Evolutionary conservation across 805 yeast species (phyloP), one percentile per base, ranked within the genome.

Genomic region (Metschnikowia bowlesiae): DNA sequence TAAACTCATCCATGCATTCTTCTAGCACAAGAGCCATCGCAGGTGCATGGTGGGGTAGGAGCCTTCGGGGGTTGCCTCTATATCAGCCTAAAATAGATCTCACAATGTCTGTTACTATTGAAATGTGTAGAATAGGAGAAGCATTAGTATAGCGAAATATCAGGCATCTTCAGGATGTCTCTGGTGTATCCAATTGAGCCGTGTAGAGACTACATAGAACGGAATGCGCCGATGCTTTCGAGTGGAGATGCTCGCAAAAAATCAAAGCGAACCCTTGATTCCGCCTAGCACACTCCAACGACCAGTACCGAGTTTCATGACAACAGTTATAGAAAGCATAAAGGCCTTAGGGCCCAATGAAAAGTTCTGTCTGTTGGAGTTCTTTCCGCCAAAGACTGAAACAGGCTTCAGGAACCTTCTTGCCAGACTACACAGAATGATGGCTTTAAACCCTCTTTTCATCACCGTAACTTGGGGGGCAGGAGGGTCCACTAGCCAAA

Each of bases 381-480:
- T 94, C 67, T 94, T 94, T 71, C 99, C 99, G 6, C 99, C 99
- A 26, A 90, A 94, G 68, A 94, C 99, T 0, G 91, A 87, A 62
- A 73, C 82, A 62, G 99, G 98, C 58, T 79, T 87, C 65, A 78
- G 86, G 55, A 94, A 94, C 68, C 71, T 94, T 54, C 74, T 87
- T 45, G 89, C 91, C 30, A 85, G 99, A 68, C 81, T 94, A 69
- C 82, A 82, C 61, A 83, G 99, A 62, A 85, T 94, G 91, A 82
- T 88, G 55, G 85, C 86, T 3, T 70, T 94, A 54, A 91, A 90
- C 50, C 98, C 98, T 3, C 71, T 85, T 13, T 95, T 94, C 65
- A 84, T 92, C 48, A 89, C 96, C 3, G 86, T 94, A 11, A 94
- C 99, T 0, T 94, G 98, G 97, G 99, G 98, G 33, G 98, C 99